Conservation (phyloP, 2,329 filamentous ascomycete species). For the Fusarium sp. region DNA sequence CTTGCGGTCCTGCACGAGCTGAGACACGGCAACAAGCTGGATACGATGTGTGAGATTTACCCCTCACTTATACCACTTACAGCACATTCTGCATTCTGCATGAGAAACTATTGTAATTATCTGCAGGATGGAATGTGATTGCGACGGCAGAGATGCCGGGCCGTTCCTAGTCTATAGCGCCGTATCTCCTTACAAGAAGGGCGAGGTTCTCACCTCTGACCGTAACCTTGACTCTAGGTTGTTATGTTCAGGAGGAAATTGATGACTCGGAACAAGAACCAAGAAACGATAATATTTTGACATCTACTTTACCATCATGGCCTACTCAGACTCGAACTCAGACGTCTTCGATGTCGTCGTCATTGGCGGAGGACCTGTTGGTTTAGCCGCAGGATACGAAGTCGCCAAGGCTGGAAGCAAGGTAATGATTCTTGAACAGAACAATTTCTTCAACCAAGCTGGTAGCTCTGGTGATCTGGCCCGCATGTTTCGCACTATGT, state of each 20-base stretch:
- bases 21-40: background rate
- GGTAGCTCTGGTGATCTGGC: constrained; percentile 22
- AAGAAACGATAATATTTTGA: no score
- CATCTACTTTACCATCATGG: rapidly evolving
- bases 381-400: constrained; percentile 26
- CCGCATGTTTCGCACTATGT: constrained; percentile 27
- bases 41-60: background rate
- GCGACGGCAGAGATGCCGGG: background rate
- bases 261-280: no score
- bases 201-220: background rate
- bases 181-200: background rate
- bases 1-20: background rate
- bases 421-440: constrained; percentile 23
- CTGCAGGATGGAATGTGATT: background rate
- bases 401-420: constrained; percentile 16
- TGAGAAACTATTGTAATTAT: background rate
- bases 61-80: background rate
- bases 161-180: background rate
- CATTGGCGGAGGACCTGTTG: constrained; percentile 14
- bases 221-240: rapidly evolving
- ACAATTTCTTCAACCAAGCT: constrained; percentile 25
- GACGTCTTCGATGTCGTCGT: constrained; percentile 19
- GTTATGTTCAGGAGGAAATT: no score
- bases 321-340: background rate
- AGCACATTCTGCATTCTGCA: background rate